phyloP scores from a whole-genome alignment of 2,329 filamentous ascomycete genomes.

The Cladosporium sp. region DNA sequence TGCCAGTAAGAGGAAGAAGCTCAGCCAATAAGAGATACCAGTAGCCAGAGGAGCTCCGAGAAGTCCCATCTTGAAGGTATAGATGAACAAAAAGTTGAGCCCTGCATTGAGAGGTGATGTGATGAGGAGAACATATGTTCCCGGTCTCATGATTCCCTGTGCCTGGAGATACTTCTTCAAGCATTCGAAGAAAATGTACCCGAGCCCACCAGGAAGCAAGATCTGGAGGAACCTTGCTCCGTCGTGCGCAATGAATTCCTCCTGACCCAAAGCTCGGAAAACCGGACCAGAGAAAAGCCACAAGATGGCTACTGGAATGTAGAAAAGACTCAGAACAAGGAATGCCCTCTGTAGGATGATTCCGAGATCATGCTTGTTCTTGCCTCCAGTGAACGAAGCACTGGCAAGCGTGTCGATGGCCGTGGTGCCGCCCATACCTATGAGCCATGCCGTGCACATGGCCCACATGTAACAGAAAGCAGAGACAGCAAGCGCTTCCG shows the following conservation, averaged over 20 bases:
- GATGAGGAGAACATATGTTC: slow-evolving; percentile 58
- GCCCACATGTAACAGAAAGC: slow-evolving; percentile 94
- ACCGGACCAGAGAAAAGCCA: slow-evolving; percentile 72
- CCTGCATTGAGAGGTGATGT: slow-evolving; percentile 56
- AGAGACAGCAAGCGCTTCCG: slow-evolving; percentile 73
- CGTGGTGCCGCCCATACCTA: slow-evolving; percentile 78
- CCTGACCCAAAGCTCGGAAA: slow-evolving; percentile 70
- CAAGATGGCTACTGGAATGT: slow-evolving; percentile 64
- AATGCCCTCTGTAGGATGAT: slow-evolving; percentile 73
- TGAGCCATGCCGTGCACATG: slow-evolving; percentile 82
- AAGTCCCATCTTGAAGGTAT: slow-evolving; percentile 65
- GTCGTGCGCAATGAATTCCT: slow-evolving; percentile 69
- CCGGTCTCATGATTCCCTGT: slow-evolving; percentile 59
- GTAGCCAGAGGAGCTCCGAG: slow-evolving; percentile 78
- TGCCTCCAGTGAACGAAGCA: slow-evolving; percentile 74
- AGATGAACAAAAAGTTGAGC: slow-evolving; percentile 65
- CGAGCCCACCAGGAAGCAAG: slow-evolving; percentile 74
- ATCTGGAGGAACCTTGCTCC: slow-evolving; percentile 68
- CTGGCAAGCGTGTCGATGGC: slow-evolving; percentile 82
- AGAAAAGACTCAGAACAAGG: slow-evolving; percentile 66
- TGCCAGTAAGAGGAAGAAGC: slow-evolving; percentile 68
- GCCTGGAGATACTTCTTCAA: slow-evolving; percentile 61
- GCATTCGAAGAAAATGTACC: slow-evolving; percentile 82
- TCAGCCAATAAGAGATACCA: slow-evolving; percentile 79
- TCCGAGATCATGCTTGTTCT: slow-evolving; percentile 72